Percentiles rank a stretch among this genome's conserved stretches.
phyloP scores from a whole-genome alignment of 352 stramenopile species.

The Phytopythium sindhum region DNA sequence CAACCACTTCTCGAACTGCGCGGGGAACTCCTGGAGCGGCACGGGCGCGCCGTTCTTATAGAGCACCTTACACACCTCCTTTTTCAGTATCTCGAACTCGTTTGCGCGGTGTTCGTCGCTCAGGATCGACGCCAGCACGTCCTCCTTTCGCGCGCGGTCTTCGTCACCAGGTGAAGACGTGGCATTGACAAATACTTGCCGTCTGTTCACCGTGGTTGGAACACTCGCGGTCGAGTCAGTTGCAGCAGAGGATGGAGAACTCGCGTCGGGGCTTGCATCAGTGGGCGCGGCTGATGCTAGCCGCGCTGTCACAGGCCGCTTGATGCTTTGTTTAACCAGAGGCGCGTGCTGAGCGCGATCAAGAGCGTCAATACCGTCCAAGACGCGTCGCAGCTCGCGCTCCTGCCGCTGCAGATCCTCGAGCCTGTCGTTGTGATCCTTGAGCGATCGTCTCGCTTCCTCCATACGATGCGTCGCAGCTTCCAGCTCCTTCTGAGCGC shows the following conservation, averaged over 20 bases:
- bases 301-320: slow-evolving; percentile 26
- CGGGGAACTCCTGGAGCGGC: slow-evolving; percentile 44
- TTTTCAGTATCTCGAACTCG: slow-evolving; percentile 62
- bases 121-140: slow-evolving; percentile 44
- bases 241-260: background rate
- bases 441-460: slow-evolving; percentile 8
- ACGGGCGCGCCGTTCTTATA: slow-evolving; percentile 44
- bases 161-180: slow-evolving; percentile 8
- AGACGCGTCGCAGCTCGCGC: slow-evolving; percentile 41
- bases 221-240: background rate
- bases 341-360: slow-evolving; percentile 53
- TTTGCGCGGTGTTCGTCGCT: slow-evolving; percentile 34
- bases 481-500: slow-evolving; percentile 12
- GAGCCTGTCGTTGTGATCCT: background rate
- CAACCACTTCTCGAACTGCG: slow-evolving; percentile 57
- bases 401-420: slow-evolving; percentile 17
- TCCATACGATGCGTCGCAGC: slow-evolving; percentile 11
- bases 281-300: background rate
- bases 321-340: slow-evolving; percentile 58
- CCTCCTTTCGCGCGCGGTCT: slow-evolving; percentile 39
- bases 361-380: slow-evolving; percentile 62
- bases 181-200: slow-evolving; percentile 44
- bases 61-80: slow-evolving; percentile 73
- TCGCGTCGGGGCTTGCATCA: background rate
- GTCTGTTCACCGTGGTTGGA: slow-evolving; percentile 15